These are phyloP conservation scores for Forsythia suspensa DNA, from an alignment of 257 asterid species.

Conservation along the genomic window DNA sequence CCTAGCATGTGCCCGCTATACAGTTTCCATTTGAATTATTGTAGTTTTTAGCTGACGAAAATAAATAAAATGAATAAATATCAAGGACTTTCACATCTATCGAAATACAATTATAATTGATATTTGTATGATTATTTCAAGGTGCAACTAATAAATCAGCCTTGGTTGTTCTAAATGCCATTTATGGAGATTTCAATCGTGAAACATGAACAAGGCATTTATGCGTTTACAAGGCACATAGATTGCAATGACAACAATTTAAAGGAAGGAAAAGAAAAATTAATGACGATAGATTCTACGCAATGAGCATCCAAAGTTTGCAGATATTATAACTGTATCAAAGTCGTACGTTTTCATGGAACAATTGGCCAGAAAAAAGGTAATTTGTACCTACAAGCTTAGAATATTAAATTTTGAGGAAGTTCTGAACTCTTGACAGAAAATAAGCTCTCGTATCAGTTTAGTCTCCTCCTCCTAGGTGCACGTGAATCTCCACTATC, in stretches of 20 bases:
- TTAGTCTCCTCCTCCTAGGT: slow-evolving; percentile 81
- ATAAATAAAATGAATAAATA: background rate
- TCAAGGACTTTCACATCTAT: background rate
- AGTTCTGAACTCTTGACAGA: background rate
- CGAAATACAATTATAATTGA: background rate
- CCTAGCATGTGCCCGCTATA: background rate
- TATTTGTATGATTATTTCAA: background rate
- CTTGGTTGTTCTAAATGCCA: background rate
- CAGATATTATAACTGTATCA: slow-evolving; percentile 18
- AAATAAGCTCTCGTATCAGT: slow-evolving; percentile 29
- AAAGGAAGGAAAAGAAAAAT: background rate
- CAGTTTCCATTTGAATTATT: background rate
- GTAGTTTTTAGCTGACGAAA: too few relatives aligned
- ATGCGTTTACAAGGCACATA: too few relatives aligned
- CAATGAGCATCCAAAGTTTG: slow-evolving; percentile 36
- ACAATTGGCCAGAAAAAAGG: background rate
- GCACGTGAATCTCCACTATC: slow-evolving; percentile 98
- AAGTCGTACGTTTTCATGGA: background rate
- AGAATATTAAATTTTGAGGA: background rate
- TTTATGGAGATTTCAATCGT: background rate
- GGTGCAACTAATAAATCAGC: slow-evolving; percentile 18
- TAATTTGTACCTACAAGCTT: background rate
- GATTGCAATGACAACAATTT: too few relatives aligned
- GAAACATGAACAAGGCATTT: too few relatives aligned
- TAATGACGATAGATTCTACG: background rate